Base-by-base conservation (phyloP, 257 asterid species). In the Nicotiana knightiana region DNA sequence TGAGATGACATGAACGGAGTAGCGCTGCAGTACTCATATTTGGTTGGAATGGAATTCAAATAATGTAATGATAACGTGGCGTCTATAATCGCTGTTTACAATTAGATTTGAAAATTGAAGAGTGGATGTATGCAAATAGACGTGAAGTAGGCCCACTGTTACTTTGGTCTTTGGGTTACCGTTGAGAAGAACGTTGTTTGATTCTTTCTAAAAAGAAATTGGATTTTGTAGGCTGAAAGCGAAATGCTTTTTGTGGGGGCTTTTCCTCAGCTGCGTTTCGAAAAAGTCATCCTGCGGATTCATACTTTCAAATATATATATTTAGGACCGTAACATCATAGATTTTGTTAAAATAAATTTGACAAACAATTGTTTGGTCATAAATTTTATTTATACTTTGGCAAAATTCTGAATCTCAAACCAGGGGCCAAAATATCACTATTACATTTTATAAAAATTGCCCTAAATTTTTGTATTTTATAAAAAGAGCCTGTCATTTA, bases 141-240 rank as follows among this genome's bases (percentile, higher is more conserved):
- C 21, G 37, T 12, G 61, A 24, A 71, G 39, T 71, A 61, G 78
- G 21, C 61, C 79, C 61, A 71, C 21, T 2, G 35, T 67, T 17
- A 48, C 28, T 16, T 16, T 24, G 12, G 7, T 24, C 28, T 16
- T 16, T 24, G 12, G 7, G 61, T 71, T 71, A 71, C 79, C 79
- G 79, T 71, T 71, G 79, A 24, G 79, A 71, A 46, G 61, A 71
- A 46, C 61, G 61, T 71, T 71, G 79, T 71, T 21, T n/a, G 78
- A 43, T 6, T 32, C 46, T 24, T 26, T 26, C 68, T 39, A 15
- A 30, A 32, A 32, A 15, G 4, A 15, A 12, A 12, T 12, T 53
- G 17, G 17, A 53, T 17, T 65, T 65, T 1, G 73, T 6, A 15
- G 73, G 48, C 11, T 32, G 73, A 65, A 65, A 65, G 46, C 71